These are phyloP conservation scores for Candida peoriensis DNA, from an alignment of 805 yeast species.

Conservation along the genomic window DNA sequence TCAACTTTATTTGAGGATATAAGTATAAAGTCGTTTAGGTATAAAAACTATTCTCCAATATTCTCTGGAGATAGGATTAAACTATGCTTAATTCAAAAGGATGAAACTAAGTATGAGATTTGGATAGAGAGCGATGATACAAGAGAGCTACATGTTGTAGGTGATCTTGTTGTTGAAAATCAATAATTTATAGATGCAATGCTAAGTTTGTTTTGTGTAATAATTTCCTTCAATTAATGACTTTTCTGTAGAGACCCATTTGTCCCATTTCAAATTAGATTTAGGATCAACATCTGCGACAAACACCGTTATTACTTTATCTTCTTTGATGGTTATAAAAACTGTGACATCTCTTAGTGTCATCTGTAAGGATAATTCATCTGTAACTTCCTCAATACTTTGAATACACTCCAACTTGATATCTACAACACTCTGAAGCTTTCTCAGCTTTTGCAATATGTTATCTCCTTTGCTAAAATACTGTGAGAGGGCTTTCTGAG, in stretches of 20 bases:
- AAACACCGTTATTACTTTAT: background rate
- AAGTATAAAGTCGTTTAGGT: slow-evolving; percentile 28
- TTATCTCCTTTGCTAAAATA: slow-evolving; percentile 21
- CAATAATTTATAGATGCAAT: slow-evolving; percentile 21
- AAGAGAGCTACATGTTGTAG: slow-evolving; percentile 11
- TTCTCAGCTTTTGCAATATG: slow-evolving; percentile 18
- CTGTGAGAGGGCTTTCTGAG: slow-evolving; percentile 6
- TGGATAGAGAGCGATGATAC: slow-evolving; percentile 20
- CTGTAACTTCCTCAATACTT: slow-evolving; percentile 11
- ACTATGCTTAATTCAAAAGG: slow-evolving; percentile 13
- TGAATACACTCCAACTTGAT: slow-evolving; percentile 1
- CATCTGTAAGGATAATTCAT: slow-evolving; percentile 27
- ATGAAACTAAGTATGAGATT: slow-evolving; percentile 6
- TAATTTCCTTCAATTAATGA: slow-evolving; percentile 18
- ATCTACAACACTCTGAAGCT: slow-evolving; percentile 19
- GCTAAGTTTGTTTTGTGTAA: slow-evolving; percentile 18
- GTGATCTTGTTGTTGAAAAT: slow-evolving; percentile 9
- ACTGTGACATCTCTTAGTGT: slow-evolving; percentile 34
- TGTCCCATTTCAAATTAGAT: slow-evolving; percentile 37
- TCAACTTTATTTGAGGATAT: slow-evolving; percentile 14
- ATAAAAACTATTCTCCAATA: slow-evolving; percentile 39
- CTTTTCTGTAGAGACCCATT: slow-evolving; percentile 43
- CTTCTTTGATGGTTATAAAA: slow-evolving; percentile 23
- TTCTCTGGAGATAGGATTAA: slow-evolving; percentile 31
- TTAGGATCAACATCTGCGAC: slow-evolving; percentile 54